phyloP scores from a whole-genome alignment of 2,329 filamentous ascomycete species.

The Fusarium sp. region DNA sequence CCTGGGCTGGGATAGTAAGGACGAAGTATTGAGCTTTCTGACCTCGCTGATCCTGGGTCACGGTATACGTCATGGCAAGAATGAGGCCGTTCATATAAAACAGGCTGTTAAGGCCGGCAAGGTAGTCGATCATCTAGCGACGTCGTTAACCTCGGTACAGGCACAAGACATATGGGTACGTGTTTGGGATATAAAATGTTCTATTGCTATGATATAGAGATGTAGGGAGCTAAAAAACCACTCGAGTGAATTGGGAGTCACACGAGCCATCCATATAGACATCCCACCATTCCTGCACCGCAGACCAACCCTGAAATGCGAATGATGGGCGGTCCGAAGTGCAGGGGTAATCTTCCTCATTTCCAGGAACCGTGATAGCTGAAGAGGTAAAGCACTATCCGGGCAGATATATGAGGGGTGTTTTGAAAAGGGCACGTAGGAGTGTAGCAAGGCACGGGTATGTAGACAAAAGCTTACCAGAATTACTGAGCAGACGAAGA shows the following conservation, averaged over 20 bases:
- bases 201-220: slow-evolving; percentile 50
- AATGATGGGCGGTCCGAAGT: slow-evolving; percentile 71
- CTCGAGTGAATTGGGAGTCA: slow-evolving; percentile 68
- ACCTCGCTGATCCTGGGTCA: slow-evolving; percentile 85
- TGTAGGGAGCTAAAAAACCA: slow-evolving; percentile 73
- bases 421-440: slow-evolving; percentile 22
- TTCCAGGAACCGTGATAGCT: slow-evolving; percentile 87
- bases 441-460: slow-evolving; percentile 38
- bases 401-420: slow-evolving; percentile 78
- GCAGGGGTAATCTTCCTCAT: slow-evolving; percentile 83
- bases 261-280: slow-evolving; percentile 75
- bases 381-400: slow-evolving; percentile 73
- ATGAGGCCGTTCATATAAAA: slow-evolving; percentile 74
- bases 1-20: slow-evolving; percentile 83
- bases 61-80: slow-evolving; percentile 85
- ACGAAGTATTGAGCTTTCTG: slow-evolving; percentile 82
- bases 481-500: slow-evolving; percentile 78
- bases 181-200: slow-evolving; percentile 31
- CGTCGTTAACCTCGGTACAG: slow-evolving; percentile 41
- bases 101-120: slow-evolving; percentile 48
- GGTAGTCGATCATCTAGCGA: slow-evolving; percentile 50
- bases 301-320: slow-evolving; percentile 73
- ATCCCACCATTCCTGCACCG: slow-evolving; percentile 82
- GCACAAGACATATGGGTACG: slow-evolving; percentile 15
- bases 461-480: slow-evolving; percentile 72